These are phyloP conservation scores for Raphanus sativus DNA, from an alignment of 345 rosid genomes.

Conservation along the genomic window DNA sequence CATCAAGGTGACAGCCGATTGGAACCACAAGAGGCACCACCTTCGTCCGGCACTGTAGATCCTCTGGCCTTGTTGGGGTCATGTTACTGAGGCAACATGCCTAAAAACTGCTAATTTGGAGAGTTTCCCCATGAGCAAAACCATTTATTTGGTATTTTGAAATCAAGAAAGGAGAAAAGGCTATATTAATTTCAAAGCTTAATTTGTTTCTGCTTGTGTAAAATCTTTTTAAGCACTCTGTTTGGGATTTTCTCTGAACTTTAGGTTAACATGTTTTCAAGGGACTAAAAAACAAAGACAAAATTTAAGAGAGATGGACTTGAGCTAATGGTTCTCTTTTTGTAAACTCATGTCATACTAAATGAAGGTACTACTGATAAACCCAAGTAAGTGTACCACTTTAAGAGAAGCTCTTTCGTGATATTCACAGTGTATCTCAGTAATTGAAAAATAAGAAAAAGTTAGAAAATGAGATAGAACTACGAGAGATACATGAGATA, in stretches of 20 bases:
- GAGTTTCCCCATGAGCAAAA: slow-evolving; percentile 3
- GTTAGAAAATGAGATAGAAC: no score
- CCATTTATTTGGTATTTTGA: slow-evolving; percentile 17
- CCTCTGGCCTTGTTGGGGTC: slow-evolving; percentile 43
- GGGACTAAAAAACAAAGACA: not conserved
- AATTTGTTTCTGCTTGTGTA: slow-evolving; percentile 25
- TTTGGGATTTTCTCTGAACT: slow-evolving; percentile 28
- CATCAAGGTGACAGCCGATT: slow-evolving; percentile 8
- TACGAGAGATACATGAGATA: not conserved
- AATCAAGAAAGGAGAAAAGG: not conserved
- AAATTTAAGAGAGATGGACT: not conserved
- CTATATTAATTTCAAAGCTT: slow-evolving; percentile 25
- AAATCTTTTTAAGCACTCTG: not conserved
- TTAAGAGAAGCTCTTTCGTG: not conserved
- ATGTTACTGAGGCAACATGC: slow-evolving; percentile 63
- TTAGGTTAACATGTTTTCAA: slow-evolving; percentile 27
- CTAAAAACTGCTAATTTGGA: slow-evolving; percentile 49
- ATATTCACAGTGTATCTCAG: not conserved
- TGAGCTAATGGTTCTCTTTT: slow-evolving; percentile 4
- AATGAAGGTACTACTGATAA: not conserved
- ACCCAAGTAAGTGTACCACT: not conserved
- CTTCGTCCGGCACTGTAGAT: slow-evolving; percentile 25
- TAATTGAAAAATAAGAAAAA: no score
- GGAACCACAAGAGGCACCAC: slow-evolving; percentile 12
- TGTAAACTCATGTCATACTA: not conserved